Conservation (phyloP, 23 red algal species). For the Cyanidioschyzon merolae region DNA sequence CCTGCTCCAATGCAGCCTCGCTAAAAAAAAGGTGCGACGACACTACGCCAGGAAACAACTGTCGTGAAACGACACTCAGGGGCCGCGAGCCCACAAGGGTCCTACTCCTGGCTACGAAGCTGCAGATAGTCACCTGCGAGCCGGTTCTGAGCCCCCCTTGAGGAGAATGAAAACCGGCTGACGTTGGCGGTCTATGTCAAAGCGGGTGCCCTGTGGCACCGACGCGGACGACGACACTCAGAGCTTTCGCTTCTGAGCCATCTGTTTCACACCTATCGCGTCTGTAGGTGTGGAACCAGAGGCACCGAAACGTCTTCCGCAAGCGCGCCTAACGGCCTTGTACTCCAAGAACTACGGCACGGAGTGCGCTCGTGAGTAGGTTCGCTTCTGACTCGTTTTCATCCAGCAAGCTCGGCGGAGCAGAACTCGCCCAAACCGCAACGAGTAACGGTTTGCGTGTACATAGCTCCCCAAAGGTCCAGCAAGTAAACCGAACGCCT, state of each 20-base stretch:
- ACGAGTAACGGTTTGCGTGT: neutral
- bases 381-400: neutral
- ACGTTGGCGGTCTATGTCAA: neutral
- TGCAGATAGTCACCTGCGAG: too few relatives aligned
- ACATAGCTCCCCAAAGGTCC: neutral
- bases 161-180: too few relatives aligned
- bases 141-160: too few relatives aligned
- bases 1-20: neutral
- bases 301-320: neutral
- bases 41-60: too few relatives aligned
- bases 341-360: neutral
- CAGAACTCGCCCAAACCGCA: neutral
- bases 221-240: neutral
- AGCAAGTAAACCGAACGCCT: neutral
- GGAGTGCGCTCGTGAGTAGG: neutral
- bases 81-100: too few relatives aligned
- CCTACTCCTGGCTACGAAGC: too few relatives aligned
- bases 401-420: neutral
- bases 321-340: neutral
- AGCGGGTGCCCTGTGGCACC: neutral
- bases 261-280: neutral
- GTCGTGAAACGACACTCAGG: too few relatives aligned
- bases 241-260: neutral
- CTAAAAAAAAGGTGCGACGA: neutral
- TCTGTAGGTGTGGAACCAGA: neutral